Base-by-base conservation (phyloP, 352 stramenopile species). In the Pythium sukuiense region DNA sequence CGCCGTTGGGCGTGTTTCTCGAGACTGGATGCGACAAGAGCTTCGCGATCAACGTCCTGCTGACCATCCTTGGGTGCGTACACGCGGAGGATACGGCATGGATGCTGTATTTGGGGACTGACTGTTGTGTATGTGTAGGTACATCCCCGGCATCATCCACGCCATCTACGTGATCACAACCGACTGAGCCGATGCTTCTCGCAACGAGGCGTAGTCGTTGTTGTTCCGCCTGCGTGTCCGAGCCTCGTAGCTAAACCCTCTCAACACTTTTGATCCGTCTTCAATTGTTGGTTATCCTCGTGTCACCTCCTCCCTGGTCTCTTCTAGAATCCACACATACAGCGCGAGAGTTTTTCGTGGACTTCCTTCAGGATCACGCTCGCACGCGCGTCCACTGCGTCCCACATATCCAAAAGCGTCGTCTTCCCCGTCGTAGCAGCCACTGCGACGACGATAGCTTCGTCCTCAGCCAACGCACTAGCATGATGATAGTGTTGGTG, bases 271-370 rank as follows among this genome's bases (percentile, higher is more conserved):
- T 55, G 8, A 52, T 58, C 32, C 59, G 64, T n/a, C 48, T 39
- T 37, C 41, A 55, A 41, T 35, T 55, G 37, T 49, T 16, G 13
- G 35, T 30, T n/a, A n/a, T 24, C 20, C 20, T 24, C 20, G 20
- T 24, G 20, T 24, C 20, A 24, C 20, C 37, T 45, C 9, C 43
- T 39, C 1, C 6, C 32, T 24, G 0, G 16, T 43, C 41, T 43
- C n/a, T 12, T 61, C 43, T 86, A 92, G 65, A 92, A 92, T 0
- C 81, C 80, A 50, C 83, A 92, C 33, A 87, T 72, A 46, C 83
- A 92, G 2, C 74, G 71, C 12, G 79, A 79, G 3, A 92, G 60
- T 45, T 87, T 88, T 20, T 71, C 62, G 53, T 83, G 80, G 6
- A 92, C 76, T 63, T 83, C 76, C 11, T 70, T 65, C 37, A 91